These are phyloP conservation scores for Pseudisothecium myosuroides DNA, from an alignment of 225 moss, liverwort and hornwort species.

Conservation along the genomic window DNA sequence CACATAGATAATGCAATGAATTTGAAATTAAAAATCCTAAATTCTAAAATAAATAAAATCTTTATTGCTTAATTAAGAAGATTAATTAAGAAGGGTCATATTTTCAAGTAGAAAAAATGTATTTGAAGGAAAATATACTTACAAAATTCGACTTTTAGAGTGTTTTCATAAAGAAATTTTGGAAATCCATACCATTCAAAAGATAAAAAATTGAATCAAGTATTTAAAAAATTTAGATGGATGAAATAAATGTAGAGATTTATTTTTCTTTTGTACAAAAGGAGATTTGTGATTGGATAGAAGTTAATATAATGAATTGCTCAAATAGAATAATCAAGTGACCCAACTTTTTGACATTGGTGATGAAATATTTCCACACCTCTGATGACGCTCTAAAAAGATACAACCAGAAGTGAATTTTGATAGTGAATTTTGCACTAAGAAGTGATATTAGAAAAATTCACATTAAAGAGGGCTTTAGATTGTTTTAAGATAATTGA, in stretches of 20 bases:
- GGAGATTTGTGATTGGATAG: background rate
- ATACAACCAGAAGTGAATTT: background rate
- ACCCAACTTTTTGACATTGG: fast-evolving
- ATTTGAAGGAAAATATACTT: background rate
- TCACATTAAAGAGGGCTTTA: background rate
- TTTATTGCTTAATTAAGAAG: background rate
- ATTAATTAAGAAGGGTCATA: background rate
- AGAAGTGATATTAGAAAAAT: background rate
- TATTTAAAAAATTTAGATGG: background rate
- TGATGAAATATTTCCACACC: fast-evolving
- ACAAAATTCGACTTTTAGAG: background rate
- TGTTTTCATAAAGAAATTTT: background rate
- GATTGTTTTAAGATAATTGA: background rate
- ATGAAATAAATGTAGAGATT: background rate
- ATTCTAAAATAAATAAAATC: background rate
- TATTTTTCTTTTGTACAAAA: background rate
- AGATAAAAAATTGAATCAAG: background rate
- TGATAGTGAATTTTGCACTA: background rate
- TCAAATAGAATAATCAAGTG: background rate
- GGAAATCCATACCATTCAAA: background rate
- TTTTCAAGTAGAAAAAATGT: background rate
- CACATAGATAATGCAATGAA: background rate
- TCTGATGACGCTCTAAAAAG: fast-evolving
- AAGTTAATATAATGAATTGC: background rate
- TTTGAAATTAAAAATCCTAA: background rate